These are phyloP conservation scores for Leccinum variicolor DNA, from an alignment of 768 basidiomycete genomes.

Conservation along the genomic window DNA sequence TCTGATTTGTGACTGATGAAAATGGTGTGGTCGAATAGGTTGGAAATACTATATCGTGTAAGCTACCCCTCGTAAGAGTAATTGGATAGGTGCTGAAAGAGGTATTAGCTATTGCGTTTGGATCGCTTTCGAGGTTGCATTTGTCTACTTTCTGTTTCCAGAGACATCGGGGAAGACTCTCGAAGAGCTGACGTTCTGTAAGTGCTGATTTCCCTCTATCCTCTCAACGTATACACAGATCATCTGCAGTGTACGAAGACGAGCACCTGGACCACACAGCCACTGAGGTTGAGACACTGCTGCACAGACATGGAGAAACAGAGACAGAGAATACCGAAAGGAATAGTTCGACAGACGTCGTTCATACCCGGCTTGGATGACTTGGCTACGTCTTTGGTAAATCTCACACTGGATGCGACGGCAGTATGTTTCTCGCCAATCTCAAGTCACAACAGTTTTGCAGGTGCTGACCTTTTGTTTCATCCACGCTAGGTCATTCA, in stretches of 20 bases:
- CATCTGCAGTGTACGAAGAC: slow-evolving; percentile 1
- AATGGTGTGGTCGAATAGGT: neutral
- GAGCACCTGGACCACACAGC: neutral
- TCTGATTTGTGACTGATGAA: neutral
- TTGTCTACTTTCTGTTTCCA: slow-evolving; percentile 19
- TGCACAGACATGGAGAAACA: neutral
- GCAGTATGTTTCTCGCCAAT: neutral
- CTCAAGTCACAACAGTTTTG: too few relatives aligned
- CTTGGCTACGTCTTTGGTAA: neutral
- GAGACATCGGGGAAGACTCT: slow-evolving; percentile 19
- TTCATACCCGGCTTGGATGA: neutral
- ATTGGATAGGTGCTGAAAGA: neutral
- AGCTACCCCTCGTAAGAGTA: neutral
- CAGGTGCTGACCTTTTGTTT: too few relatives aligned
- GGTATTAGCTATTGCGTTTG: slow-evolving; percentile 12
- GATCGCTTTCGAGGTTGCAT: slow-evolving; percentile 10
- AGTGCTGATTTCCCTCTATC: neutral
- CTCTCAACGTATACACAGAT: neutral
- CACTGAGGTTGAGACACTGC: neutral
- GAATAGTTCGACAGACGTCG: neutral
- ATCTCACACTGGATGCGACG: neutral
- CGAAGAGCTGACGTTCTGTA: slow-evolving; percentile 19
- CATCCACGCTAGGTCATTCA: too few relatives aligned
- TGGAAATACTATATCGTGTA: slow-evolving; percentile 17
- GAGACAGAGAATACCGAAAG: neutral